Conservation (phyloP, 495 filamentous ascomycete species). For the Penicillium canariense region DNA sequence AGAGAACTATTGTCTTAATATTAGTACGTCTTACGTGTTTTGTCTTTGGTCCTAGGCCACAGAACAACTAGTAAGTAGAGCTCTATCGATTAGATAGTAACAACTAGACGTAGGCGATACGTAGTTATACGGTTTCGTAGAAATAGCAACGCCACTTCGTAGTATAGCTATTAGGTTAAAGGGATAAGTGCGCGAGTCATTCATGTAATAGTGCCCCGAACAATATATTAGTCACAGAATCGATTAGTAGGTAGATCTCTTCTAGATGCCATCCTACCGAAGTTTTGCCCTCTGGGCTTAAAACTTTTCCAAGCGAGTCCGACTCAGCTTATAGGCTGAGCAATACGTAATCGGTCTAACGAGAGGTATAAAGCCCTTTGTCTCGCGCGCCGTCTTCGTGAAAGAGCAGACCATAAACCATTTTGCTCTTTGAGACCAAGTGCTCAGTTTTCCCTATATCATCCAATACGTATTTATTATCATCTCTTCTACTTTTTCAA, state of each 20-base stretch:
- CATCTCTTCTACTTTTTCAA: constrained; percentile 1
- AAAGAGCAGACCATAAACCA: constrained; percentile 6
- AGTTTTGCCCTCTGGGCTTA: constrained; percentile 6
- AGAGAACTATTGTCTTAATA: not conserved
- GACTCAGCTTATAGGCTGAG: constrained; percentile 2
- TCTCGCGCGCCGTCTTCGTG: constrained; percentile 6
- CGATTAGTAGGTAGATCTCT: constrained; percentile 7
- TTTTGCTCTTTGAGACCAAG: constrained; percentile 2
- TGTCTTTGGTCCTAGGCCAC: not conserved
- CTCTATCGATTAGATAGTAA: not conserved
- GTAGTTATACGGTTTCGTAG: not conserved
- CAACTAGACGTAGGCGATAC: not conserved
- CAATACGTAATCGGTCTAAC: constrained; percentile 6
- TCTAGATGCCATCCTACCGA: constrained; percentile 8
- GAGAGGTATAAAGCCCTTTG: constrained; percentile 13
- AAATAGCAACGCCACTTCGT: not conserved
- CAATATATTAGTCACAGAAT: constrained; percentile 1
- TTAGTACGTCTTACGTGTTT: not conserved
- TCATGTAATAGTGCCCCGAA: not conserved
- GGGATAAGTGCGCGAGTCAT: not conserved
- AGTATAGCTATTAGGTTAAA: not conserved
- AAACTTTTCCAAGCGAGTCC: constrained; percentile 4
- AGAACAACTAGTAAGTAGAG: not conserved
- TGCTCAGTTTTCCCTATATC: constrained; percentile 2
- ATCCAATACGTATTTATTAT: constrained; percentile 5